Evolutionary conservation across 1,284 basidiomycete genomes (phyloP), one percentile per base, ranked within the genome.

Genomic region (Marasmius sp.): DNA sequence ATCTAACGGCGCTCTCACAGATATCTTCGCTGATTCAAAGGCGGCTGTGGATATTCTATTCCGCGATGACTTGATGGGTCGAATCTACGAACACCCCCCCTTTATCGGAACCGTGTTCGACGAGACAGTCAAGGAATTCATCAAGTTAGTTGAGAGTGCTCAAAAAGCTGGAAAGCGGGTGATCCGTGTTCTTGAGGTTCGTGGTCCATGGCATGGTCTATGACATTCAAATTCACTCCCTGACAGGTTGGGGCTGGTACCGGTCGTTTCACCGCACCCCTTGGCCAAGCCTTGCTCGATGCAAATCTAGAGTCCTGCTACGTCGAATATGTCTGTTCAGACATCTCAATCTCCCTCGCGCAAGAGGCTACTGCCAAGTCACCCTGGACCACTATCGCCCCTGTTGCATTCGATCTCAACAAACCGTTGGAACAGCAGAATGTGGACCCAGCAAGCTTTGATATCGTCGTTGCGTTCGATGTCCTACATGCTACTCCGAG

Each of bases 291-390:
- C 33, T 58, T 71, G 10, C 47, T 66, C 12, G 61, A 65, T 33
- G 65, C 61, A 14, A 48, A 57, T 7, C 38, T 70, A 11, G 45
- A 38, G 3, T 60, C 65, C 20, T 64, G 58, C 49, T 62, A 66
- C 38, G 68, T 69, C 34, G 67, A 70, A 36, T 71, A 70, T 52
- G 65, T 70, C 45, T 62, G 61, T 45, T 67, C 65, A 12, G 69
- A 71, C 49, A 61, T 64, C 27, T 61, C 64, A 6, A 62, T 68
- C 6, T 52, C 60, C 18, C 61, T 65, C n/a, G 67, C 69, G 0
- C 68, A 69, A 55, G 55, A 67, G 34, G 63, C 69, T 6, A 58
- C 65, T 11, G 48, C 65, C 27, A 45, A 59, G 20, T 66, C 63
- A 34, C 60, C 69, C 6, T 68, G 68, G 63, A 57, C 52, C 8